Percentiles rank a stretch among this genome's conserved stretches.
Evolutionary conservation across 192 early-diverging fungal species (phyloP).

Genomic region (Entomortierella chlamydospora): DNA sequence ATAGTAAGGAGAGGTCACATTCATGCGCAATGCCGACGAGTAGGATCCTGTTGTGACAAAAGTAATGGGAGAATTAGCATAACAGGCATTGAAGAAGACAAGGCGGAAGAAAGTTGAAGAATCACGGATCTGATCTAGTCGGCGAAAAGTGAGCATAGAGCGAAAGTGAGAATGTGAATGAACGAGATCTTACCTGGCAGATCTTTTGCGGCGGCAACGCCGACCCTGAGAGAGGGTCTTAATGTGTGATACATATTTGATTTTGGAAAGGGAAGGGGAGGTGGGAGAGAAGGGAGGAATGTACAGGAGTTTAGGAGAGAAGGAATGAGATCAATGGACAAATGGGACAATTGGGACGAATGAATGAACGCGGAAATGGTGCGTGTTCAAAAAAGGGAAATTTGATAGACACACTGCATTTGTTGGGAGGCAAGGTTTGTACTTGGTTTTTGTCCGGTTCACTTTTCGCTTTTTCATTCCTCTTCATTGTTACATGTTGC

Average conservation of each 20-base stretch:
- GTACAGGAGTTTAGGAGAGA: background rate
- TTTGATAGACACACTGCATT: too few relatives aligned
- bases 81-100: too few relatives aligned
- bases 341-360: background rate
- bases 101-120: too few relatives aligned
- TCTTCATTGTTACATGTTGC: too few relatives aligned
- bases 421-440: too few relatives aligned
- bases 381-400: slow-evolving; percentile 10
- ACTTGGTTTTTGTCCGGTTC: too few relatives aligned
- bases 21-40: slow-evolving; percentile 40
- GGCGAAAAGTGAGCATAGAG: background rate
- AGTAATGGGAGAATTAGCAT: too few relatives aligned
- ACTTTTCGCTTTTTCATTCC: too few relatives aligned
- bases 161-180: too few relatives aligned
- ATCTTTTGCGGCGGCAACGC: slow-evolving; percentile 19
- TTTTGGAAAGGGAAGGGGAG: background rate
- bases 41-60: slow-evolving; percentile 22
- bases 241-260: slow-evolving; percentile 34
- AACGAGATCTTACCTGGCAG: slow-evolving; percentile 25
- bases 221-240: slow-evolving; percentile 36
- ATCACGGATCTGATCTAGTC: slow-evolving; percentile 3
- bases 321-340: background rate
- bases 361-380: background rate
- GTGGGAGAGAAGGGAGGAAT: background rate
- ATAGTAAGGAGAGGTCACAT: slow-evolving; percentile 40